These are phyloP conservation scores for Microdochium paspali DNA, from an alignment of 2,329 filamentous ascomycete genomes.

Conservation along the genomic window DNA sequence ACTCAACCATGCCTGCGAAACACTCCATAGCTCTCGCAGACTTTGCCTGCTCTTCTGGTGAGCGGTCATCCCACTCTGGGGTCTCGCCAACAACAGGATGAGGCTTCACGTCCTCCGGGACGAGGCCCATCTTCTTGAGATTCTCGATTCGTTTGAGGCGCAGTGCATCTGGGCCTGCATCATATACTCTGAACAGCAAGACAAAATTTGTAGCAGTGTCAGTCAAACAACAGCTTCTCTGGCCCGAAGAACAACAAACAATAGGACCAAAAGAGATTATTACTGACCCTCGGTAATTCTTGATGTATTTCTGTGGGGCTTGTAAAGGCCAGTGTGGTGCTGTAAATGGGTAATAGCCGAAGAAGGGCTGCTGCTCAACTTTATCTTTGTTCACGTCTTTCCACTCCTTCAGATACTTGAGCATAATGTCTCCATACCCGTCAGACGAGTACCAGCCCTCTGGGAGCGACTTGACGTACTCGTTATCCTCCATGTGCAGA, in stretches of 20 bases:
- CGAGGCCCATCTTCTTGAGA: constrained; percentile 24
- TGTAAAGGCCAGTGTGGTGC: constrained; percentile 45
- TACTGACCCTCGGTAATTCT: constrained; percentile 35
- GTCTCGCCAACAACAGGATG: constrained; percentile 10
- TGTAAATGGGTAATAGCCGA: constrained; percentile 36
- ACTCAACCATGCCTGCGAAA: constrained; percentile 48
- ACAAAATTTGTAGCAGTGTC: too few relatives aligned
- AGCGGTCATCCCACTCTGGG: constrained; percentile 10
- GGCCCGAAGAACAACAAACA: too few relatives aligned
- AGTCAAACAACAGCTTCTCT: too few relatives aligned
- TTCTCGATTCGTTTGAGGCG: constrained; percentile 30
- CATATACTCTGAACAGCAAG: too few relatives aligned
- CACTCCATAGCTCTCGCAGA: constrained; percentile 28
- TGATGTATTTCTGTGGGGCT: constrained; percentile 32
- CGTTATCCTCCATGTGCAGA: constrained; percentile 2
- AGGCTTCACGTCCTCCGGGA: constrained; percentile 10
- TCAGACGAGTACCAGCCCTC: constrained; percentile 36
- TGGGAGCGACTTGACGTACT: constrained; percentile 21
- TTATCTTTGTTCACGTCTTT: constrained; percentile 20
- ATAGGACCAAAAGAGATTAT: too few relatives aligned
- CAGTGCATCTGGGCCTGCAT: constrained; percentile 37
- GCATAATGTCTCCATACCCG: constrained; percentile 31
- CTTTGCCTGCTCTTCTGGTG: constrained; percentile 8
- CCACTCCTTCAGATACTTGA: constrained; percentile 23
- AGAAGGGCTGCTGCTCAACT: constrained; percentile 37